Base-by-base conservation (phyloP, 306 rosid genomes). In the Corylus heterophylla region DNA sequence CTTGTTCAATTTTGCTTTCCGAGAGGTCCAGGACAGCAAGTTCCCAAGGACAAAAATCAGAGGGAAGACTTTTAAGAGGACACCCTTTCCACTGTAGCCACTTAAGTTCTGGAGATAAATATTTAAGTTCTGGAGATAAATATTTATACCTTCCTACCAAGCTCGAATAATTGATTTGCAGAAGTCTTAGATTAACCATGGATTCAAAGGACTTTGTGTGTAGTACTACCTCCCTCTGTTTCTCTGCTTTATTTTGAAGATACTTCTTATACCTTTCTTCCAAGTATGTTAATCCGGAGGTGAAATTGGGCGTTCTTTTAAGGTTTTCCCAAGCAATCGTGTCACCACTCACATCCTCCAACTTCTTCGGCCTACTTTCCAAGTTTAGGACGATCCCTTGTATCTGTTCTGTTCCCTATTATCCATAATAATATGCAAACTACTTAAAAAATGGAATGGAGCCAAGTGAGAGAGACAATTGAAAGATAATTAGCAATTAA, bases 1-100 rank as follows among this genome's bases (percentile, higher is more conserved):
- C 52, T 42, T 29, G 73, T 71, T 81, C 49, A 12, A 89, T 85
- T 55, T 78, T 8, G 76, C 90, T 89, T 27, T 84, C 58, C 25
- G 89, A 79, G 77, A 89, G 92, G 87, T 92, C 92, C 68, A 92
- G 92, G 31, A 92, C 82, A 55, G 90, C 79, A 71, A 89, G 81
- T 44, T 83, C 80, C 35, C 22, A 77, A 35, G 92, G 90, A 79
- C 68, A 73, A 73, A 54, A 86, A 44, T 85, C 81, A 37, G 82
- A 81, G 73, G 92, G 85, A 37, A 92, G 71, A 62, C 27, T 7
- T 59, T 51, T 86, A 59, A 79, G 69, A 58, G 91, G 89, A 76
- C 97, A 89, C 14, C 80, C 87, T 79, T 79, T 87, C 97, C 94
- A 92, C 59, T 92, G 89, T 61, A 92, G 79, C 94, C 94, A 92